These are phyloP conservation scores for Stropharia rugosoannulata DNA, from an alignment of 768 basidiomycete species.

Conservation along the genomic window DNA sequence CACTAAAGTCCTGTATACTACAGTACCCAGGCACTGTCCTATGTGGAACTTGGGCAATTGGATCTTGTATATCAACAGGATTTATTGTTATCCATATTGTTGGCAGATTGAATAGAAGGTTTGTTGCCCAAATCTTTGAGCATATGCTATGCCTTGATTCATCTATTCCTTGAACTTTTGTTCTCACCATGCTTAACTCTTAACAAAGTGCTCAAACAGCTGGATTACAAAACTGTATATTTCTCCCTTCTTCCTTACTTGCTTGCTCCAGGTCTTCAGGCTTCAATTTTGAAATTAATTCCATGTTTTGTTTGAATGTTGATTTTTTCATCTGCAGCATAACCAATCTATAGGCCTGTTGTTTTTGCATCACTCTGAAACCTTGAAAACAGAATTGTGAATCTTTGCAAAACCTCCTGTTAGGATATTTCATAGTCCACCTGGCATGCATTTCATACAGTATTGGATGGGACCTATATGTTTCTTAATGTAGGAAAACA, in stretches of 20 bases:
- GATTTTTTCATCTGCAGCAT: conserved; percentile 28
- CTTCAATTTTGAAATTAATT: conserved; percentile 22
- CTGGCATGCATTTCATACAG: conserved; percentile 25
- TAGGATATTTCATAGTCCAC: conserved; percentile 29
- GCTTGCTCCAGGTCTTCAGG: conserved; percentile 29
- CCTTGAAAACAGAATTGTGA: conserved; percentile 25
- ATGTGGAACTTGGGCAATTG: conserved; percentile 45
- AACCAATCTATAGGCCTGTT: conserved; percentile 17
- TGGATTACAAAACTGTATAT: conserved; percentile 21
- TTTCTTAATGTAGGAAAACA: conserved; percentile 32
- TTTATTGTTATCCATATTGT: conserved; percentile 45
- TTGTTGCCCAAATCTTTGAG: conserved; percentile 36
- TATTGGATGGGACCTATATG: conserved; percentile 10
- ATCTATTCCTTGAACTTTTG: conserved; percentile 30
- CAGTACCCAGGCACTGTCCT: too few relatives aligned
- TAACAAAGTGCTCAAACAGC: conserved; percentile 20
- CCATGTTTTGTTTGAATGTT: conserved; percentile 17
- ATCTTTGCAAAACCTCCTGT: conserved; percentile 27
- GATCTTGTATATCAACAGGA: conserved; percentile 38
- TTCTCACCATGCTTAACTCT: conserved; percentile 23
- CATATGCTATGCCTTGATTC: conserved; percentile 23
- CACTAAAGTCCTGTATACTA: too few relatives aligned
- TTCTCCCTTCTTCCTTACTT: conserved; percentile 28
- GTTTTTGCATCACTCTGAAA: conserved; percentile 30
- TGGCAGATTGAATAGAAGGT: conserved; percentile 26